Percentiles rank a stretch among this genome's conserved stretches.
These are phyloP conservation scores for Sphaceloma murrayae DNA, from an alignment of 2,329 filamentous ascomycete genomes.

Conservation along the genomic window DNA sequence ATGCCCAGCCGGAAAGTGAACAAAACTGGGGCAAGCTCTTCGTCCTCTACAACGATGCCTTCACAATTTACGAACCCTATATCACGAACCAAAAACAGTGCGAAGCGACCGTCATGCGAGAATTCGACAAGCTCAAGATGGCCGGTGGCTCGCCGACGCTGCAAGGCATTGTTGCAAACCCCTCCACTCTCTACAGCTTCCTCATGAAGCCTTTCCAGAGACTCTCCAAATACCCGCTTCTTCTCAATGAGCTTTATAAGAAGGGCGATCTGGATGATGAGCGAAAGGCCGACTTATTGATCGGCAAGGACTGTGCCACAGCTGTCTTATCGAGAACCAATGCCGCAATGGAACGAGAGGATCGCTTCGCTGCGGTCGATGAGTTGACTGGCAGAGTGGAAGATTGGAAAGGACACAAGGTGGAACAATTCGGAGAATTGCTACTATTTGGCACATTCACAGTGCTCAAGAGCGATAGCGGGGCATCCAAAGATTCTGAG, in stretches of 20 bases:
- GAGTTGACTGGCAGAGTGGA: slow-evolving; percentile 78
- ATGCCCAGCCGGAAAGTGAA: slow-evolving; percentile 62
- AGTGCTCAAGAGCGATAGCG: slow-evolving; percentile 58
- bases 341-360: slow-evolving; percentile 78
- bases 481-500: slow-evolving; percentile 72
- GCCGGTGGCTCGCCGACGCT: slow-evolving; percentile 53
- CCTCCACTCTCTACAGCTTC: slow-evolving; percentile 82
- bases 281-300: slow-evolving; percentile 60
- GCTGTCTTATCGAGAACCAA: slow-evolving; percentile 77
- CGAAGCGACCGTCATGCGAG: slow-evolving; percentile 68
- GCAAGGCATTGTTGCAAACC: slow-evolving; percentile 70
- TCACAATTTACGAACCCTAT: slow-evolving; percentile 91
- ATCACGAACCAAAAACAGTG: slow-evolving; percentile 94
- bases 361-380: slow-evolving; percentile 71
- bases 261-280: slow-evolving; percentile 65
- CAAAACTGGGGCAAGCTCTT: slow-evolving; percentile 98
- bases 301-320: slow-evolving; percentile 72
- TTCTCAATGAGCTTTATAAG: slow-evolving; percentile 79
- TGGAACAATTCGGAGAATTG: slow-evolving; percentile 84
- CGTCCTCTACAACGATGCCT: slow-evolving; percentile 70
- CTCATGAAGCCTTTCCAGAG: slow-evolving; percentile 94
- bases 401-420: slow-evolving; percentile 90
- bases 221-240: slow-evolving; percentile 83
- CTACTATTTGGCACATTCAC: slow-evolving; percentile 84
- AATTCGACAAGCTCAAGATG: slow-evolving; percentile 75